Conservation (phyloP, 768 basidiomycete species). For the Lactarius sp. region DNA sequence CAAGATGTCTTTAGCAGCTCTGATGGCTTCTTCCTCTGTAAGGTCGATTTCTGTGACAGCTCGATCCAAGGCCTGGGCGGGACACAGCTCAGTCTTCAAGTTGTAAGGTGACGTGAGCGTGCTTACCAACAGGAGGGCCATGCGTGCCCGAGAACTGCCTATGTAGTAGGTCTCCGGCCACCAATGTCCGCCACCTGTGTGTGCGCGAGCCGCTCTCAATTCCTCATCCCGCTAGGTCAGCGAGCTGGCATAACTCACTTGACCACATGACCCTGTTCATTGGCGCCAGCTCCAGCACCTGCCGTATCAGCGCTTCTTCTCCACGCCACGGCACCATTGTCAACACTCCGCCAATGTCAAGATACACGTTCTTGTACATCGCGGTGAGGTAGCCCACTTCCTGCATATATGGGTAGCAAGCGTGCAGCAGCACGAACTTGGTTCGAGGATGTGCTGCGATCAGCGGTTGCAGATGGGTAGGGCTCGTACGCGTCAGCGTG, state of each 20-base stretch:
- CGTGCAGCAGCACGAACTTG: slow-evolving; percentile 64
- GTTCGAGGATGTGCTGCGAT: slow-evolving; percentile 60
- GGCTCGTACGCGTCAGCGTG: slow-evolving; percentile 50
- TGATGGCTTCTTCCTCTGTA: slow-evolving; percentile 48
- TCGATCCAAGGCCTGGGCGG: slow-evolving; percentile 50
- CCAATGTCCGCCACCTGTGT: slow-evolving; percentile 57
- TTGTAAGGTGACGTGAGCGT: background rate
- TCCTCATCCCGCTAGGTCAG: background rate
- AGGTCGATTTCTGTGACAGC: slow-evolving; percentile 47
- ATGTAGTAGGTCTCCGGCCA: slow-evolving; percentile 79
- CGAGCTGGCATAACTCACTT: slow-evolving; percentile 41
- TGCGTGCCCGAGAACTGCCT: slow-evolving; percentile 57
- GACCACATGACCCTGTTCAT: slow-evolving; percentile 82
- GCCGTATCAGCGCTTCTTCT: slow-evolving; percentile 52
- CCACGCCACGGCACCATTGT: slow-evolving; percentile 60
- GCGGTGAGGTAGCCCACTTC: slow-evolving; percentile 75
- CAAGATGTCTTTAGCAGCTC: slow-evolving; percentile 50
- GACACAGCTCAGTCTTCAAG: background rate
- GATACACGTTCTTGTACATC: slow-evolving; percentile 66
- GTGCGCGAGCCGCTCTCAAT: background rate
- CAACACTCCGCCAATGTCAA: slow-evolving; percentile 80
- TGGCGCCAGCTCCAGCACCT: slow-evolving; percentile 66
- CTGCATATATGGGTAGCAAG: slow-evolving; percentile 72
- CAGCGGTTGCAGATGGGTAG: slow-evolving; percentile 61
- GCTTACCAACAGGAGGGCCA: slow-evolving; percentile 54